Evolutionary conservation across 169 alveolate genomes (phyloP), one percentile per base, ranked within the genome.

Genomic region (Besnoitia besnoiti): DNA sequence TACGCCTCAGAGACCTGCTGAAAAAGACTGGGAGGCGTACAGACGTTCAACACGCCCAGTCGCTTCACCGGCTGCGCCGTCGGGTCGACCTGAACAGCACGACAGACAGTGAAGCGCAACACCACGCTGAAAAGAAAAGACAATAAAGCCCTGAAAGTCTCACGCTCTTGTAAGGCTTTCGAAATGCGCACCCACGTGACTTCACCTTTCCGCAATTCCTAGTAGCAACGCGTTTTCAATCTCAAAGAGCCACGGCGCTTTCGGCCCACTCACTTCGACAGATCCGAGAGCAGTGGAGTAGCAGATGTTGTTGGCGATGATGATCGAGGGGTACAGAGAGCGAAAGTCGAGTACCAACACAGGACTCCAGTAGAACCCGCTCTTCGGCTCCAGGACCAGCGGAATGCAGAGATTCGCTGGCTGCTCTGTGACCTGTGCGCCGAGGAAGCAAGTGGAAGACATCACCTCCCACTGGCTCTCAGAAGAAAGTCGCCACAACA

Each of bases 251-350:
- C n/a, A n/a, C n/a, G n/a, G n/a, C n/a, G n/a, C n/a, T n/a, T n/a
- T n/a, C n/a, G n/a, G n/a, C 24, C 39, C 35, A 67, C 90, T 21
- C 40, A 85, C 90, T 95, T 95, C 93, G 47, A 93, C 92, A 44
- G 96, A 91, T 88, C 97, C 97, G 85, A 95, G 55, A 90, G 97
- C 94, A 42, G 99, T 98, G 85, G 99, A 96, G 94, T 98, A 98
- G 93, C 99, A 98, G 93, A 98, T 94, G 93, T 98, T 98, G 95
- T 98, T 99, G 37, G 99, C 99, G 93, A 98, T 98, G 97, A 98
- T 97, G 89, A 98, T 98, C 46, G 99, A 97, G 40, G 99, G 99
- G 95, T 99, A 99, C 49, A 98, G 97, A 87, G 99, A 98, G 47
- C 98, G 98, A 94, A 98, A 98, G 95, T 98, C 99, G 84, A 98